These are phyloP conservation scores for Fusarium zealandicum DNA, from an alignment of 2,329 filamentous ascomycete genomes.

Conservation along the genomic window DNA sequence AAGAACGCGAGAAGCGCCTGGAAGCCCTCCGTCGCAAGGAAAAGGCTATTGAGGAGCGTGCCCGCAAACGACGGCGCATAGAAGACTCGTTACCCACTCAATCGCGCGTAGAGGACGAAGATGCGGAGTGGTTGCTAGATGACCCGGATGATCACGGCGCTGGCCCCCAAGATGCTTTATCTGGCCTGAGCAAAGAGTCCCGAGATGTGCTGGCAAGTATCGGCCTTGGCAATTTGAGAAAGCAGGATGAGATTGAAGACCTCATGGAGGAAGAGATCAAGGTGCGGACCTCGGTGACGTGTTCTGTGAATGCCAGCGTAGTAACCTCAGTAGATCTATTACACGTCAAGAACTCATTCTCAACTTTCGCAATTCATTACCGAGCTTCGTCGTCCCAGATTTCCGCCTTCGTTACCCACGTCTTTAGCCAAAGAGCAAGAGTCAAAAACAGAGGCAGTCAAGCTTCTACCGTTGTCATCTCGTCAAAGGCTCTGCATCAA, in stretches of 20 bases:
- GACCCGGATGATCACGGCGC: constrained; percentile 64
- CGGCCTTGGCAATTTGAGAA: constrained; percentile 52
- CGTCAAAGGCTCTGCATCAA: constrained; percentile 93
- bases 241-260: constrained; percentile 50
- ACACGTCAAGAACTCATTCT: constrained; percentile 91
- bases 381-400: constrained; percentile 78
- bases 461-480: constrained; percentile 84
- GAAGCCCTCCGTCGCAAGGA: constrained; percentile 70
- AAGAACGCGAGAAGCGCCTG: constrained; percentile 77
- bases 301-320: constrained; percentile 19
- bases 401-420: constrained; percentile 73
- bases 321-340: constrained; percentile 71
- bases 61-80: constrained; percentile 55
- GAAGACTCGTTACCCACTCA: constrained; percentile 42
- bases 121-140: constrained; percentile 77
- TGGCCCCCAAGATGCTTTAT: constrained; percentile 50
- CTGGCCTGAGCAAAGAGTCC: constrained; percentile 76
- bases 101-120: constrained; percentile 55
- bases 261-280: constrained; percentile 72
- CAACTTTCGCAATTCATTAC: constrained; percentile 88
- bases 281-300: constrained; percentile 47
- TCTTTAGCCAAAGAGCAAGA: constrained; percentile 44
- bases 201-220: constrained; percentile 74
- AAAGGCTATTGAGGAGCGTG: constrained; percentile 61
- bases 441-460: constrained; percentile 59